Percentiles rank a stretch among this genome's conserved stretches.
Evolutionary conservation across 495 filamentous ascomycete species (phyloP).

Genomic region (Lasiosphaeria miniovina): DNA sequence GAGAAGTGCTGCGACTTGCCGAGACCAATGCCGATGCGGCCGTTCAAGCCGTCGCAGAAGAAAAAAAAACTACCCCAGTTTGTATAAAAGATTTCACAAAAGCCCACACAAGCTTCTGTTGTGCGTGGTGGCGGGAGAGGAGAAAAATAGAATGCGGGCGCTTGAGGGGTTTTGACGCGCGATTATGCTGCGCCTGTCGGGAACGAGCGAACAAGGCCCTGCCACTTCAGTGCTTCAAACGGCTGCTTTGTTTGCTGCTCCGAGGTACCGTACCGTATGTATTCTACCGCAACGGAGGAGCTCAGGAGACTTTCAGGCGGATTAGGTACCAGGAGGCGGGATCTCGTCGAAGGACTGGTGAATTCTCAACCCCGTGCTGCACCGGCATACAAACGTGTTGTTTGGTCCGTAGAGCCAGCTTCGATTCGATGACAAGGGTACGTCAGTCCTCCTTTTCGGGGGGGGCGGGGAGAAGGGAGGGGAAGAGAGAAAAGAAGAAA

Average conservation of each 20-base stretch:
- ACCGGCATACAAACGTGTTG: background rate
- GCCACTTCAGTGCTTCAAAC: background rate
- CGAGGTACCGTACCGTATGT: too few species aligned
- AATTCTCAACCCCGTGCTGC: background rate
- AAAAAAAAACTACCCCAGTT: too few species aligned
- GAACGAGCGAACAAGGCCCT: constrained; percentile 8
- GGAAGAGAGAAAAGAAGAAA: constrained; percentile 6
- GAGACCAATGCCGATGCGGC: background rate
- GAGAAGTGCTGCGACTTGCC: background rate
- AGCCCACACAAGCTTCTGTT: background rate
- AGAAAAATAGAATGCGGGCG: constrained; percentile 11
- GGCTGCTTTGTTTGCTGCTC: too few species aligned
- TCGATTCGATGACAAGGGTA: background rate
- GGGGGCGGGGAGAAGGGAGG: constrained; percentile 4
- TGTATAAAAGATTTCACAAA: background rate
- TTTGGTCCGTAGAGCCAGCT: background rate
- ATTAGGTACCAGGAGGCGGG: too few species aligned
- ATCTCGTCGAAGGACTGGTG: background rate
- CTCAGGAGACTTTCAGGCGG: too few species aligned
- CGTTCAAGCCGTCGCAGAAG: too few species aligned
- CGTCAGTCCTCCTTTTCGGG: background rate
- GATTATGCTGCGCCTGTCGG: constrained; percentile 44
- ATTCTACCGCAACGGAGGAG: too few species aligned
- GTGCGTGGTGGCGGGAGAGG: constrained; percentile 4
- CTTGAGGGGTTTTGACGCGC: constrained; percentile 40